Percentiles rank a stretch among this genome's conserved stretches.
Conservation (phyloP, 495 filamentous ascomycete genomes). For the Aspergillus nidulans region DNA sequence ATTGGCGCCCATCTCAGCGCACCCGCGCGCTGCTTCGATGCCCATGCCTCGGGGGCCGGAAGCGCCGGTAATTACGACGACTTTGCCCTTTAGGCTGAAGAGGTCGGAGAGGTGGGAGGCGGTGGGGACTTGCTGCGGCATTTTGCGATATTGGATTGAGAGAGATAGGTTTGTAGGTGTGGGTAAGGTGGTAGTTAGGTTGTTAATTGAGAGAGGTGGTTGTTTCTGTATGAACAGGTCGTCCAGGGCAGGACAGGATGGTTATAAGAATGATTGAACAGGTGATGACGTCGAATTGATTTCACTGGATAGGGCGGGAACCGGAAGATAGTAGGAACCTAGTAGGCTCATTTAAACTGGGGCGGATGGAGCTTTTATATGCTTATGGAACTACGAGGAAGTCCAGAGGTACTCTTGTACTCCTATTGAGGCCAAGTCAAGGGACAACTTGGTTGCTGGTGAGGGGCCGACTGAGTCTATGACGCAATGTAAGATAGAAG, state of each 20-base stretch:
- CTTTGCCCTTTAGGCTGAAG: slow-evolving; percentile 69
- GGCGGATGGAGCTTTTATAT: background rate
- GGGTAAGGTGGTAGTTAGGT: background rate
- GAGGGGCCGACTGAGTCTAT: background rate
- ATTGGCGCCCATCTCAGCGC: slow-evolving; percentile 68
- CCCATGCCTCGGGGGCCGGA: slow-evolving; percentile 68
- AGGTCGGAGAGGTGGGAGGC: slow-evolving; percentile 57
- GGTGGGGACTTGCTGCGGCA: slow-evolving; percentile 56
- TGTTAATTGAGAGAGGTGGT: background rate
- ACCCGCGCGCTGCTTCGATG: slow-evolving; percentile 67
- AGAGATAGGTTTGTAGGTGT: background rate
- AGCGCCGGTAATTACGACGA: slow-evolving; percentile 66
- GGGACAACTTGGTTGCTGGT: background rate
- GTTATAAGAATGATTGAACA: background rate
- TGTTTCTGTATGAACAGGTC: too few relatives aligned
- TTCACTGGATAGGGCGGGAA: background rate
- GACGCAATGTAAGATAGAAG: background rate
- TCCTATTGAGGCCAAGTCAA: background rate
- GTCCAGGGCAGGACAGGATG: too few relatives aligned
- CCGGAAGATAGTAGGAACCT: background rate
- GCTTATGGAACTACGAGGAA: too few relatives aligned
- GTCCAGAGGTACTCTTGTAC: background rate
- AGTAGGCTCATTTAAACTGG: background rate
- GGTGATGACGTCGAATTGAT: background rate
- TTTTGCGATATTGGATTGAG: slow-evolving; percentile 14